A percentile compares a stretch with the other conserved stretches of the same genome.
Conservation (phyloP, 2,329 filamentous ascomycete genomes). For the Magnaporthiopsis rhizophila region DNA sequence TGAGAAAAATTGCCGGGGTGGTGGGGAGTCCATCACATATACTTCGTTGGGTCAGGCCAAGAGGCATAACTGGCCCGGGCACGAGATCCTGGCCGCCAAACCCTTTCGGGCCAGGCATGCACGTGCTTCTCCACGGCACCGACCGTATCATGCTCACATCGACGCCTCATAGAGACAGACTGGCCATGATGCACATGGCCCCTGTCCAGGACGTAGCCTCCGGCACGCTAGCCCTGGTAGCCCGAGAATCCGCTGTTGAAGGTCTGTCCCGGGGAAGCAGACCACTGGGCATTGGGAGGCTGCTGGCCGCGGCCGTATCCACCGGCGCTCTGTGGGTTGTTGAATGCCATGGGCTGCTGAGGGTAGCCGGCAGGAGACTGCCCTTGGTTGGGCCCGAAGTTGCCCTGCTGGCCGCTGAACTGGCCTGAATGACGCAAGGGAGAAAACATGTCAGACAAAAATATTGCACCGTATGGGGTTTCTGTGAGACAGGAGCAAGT, state of each 20-base stretch:
- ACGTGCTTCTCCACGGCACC: not conserved
- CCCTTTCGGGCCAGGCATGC: not conserved
- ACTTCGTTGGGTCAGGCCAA: too few relatives aligned
- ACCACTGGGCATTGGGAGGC: constrained; percentile 48
- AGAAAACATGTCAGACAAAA: constrained; percentile 39
- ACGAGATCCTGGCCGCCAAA: not conserved
- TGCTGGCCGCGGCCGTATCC: constrained; percentile 74
- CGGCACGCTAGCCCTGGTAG: constrained; percentile 46
- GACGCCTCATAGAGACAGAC: not conserved
- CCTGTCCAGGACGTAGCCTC: not conserved
- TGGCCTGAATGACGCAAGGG: constrained; percentile 28
- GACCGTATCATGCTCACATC: not conserved
- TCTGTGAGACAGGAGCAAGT: not conserved
- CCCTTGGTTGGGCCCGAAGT: constrained; percentile 50
- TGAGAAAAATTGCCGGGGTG: not conserved
- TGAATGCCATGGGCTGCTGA: constrained; percentile 65
- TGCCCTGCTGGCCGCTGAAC: constrained; percentile 59
- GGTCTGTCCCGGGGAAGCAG: constrained; percentile 36
- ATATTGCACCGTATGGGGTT: not conserved
- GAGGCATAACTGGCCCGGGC: not conserved
- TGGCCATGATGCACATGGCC: not conserved
- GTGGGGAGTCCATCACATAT: not conserved
- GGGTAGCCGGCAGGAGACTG: constrained; percentile 56
- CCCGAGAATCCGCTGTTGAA: constrained; percentile 56
- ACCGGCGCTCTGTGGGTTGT: constrained; percentile 65